Conservation (phyloP, 108 stramenopile genomes). For the Cyclostephanos invisitatus region DNA sequence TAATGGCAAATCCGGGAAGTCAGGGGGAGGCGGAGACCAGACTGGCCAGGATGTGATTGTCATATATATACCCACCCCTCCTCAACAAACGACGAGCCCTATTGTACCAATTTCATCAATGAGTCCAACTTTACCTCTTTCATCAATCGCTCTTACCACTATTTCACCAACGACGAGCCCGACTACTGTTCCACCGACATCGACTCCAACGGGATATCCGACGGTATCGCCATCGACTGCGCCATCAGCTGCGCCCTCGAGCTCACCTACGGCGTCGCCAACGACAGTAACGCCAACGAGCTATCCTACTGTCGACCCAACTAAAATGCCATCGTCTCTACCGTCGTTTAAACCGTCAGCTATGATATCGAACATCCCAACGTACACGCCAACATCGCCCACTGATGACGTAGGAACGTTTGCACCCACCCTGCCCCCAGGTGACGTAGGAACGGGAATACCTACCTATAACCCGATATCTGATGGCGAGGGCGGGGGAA, state of each 20-base stretch:
- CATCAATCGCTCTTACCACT: neutral
- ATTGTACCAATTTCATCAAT: neutral
- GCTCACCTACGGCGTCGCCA: neutral
- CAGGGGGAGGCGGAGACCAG: neutral
- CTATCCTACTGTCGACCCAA: neutral
- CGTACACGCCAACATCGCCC: neutral
- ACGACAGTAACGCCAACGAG: slow-evolving; percentile 4
- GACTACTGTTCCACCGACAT: slow-evolving; percentile 2
- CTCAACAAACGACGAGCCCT: slow-evolving; percentile 5
- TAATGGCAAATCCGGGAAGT: neutral
- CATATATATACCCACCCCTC: neutral
- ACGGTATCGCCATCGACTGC: slow-evolving; percentile 7
- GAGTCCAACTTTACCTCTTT: slow-evolving; percentile 1
- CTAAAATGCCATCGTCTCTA: neutral
- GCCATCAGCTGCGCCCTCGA: slow-evolving; percentile 15
- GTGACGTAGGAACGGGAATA: too few relatives aligned
- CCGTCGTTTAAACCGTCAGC: neutral
- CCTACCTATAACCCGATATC: neutral
- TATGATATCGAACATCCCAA: neutral
- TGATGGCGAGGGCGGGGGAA: neutral
- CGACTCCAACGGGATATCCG: neutral
- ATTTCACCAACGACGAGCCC: slow-evolving; percentile 13
- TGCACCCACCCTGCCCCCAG: too few relatives aligned
- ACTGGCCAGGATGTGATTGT: neutral
- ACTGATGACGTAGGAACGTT: too few relatives aligned